Conservation (phyloP, 139 green algal genomes). For the Mesotaenium endlicherianum region DNA sequence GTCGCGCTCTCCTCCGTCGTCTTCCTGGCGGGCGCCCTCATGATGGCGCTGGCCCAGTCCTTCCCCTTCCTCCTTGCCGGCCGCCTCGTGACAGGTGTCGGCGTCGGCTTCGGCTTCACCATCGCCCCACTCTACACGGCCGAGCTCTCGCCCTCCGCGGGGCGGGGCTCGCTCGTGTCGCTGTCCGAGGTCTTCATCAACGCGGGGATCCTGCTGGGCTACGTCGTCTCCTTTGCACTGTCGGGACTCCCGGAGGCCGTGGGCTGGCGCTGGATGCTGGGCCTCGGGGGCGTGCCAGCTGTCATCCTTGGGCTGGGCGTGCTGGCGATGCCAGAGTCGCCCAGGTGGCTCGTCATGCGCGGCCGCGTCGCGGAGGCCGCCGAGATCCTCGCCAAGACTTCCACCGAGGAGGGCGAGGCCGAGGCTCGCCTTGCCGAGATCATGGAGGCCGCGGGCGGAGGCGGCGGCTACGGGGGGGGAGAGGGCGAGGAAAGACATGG, state of each 20-base stretch:
- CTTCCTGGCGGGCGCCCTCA: slow-evolving; percentile 31
- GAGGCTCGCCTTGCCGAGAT: slow-evolving; percentile 33
- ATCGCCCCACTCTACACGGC: slow-evolving; percentile 51
- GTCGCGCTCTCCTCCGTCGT: slow-evolving; percentile 13
- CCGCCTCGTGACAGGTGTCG: slow-evolving; percentile 41
- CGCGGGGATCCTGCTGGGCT: slow-evolving; percentile 51
- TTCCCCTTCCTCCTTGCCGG: slow-evolving; percentile 41
- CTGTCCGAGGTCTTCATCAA: slow-evolving; percentile 53
- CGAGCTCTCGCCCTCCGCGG: slow-evolving; percentile 27
- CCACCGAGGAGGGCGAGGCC: slow-evolving; percentile 15
- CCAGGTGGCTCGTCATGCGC: slow-evolving; percentile 45
- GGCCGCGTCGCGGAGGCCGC: slow-evolving; percentile 25
- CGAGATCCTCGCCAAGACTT: slow-evolving; percentile 28
- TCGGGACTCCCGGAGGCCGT: slow-evolving; percentile 13
- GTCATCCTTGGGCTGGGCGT: slow-evolving; percentile 18
- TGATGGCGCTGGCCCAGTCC: slow-evolving; percentile 35
- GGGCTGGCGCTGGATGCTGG: slow-evolving; percentile 53
- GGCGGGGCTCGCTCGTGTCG: slow-evolving; percentile 41
- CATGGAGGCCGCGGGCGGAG: slow-evolving; percentile 1
- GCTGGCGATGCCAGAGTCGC: slow-evolving; percentile 47
- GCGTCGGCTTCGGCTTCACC: slow-evolving; percentile 44
- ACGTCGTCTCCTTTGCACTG: slow-evolving; percentile 33
- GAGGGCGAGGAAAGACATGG: no score
- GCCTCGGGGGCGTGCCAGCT: slow-evolving; percentile 29
- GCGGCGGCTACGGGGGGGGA: background rate